Conservation (phyloP, 2,329 filamentous ascomycete species). For the Chaetomiaceae sp. region DNA sequence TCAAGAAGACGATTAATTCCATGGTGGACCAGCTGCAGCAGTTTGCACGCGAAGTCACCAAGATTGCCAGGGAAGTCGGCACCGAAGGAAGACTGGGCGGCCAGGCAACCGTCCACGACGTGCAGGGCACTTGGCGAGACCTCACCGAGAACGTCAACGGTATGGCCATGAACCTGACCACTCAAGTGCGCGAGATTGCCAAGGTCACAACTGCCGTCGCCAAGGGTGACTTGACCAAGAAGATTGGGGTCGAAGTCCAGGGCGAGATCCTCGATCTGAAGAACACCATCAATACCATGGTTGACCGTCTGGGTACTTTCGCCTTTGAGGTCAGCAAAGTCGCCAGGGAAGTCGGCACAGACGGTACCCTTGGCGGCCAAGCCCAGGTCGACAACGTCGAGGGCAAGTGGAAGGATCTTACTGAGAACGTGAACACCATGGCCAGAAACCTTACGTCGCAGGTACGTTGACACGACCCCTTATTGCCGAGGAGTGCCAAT, state of each 20-base stretch:
- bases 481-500: not conserved
- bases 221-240: conserved; percentile 88
- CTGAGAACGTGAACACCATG: conserved; percentile 81
- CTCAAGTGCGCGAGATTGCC: conserved; percentile 95
- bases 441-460: conserved; percentile 63
- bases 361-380: conserved; percentile 89
- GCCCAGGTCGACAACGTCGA: conserved; percentile 91
- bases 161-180: conserved; percentile 97
- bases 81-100: conserved; percentile 92
- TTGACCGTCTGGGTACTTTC: conserved; percentile 92
- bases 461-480: conserved; percentile 33
- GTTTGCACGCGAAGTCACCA: conserved; percentile 94
- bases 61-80: conserved; percentile 92
- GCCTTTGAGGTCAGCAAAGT: conserved; percentile 95
- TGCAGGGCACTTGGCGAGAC: conserved; percentile 95
- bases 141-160: conserved; percentile 94
- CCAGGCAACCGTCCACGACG: conserved; percentile 92
- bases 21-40: conserved; percentile 98
- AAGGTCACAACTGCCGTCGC: conserved; percentile 95
- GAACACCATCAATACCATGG: conserved; percentile 98
- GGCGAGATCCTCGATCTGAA: conserved; percentile 95
- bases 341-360: conserved; percentile 91
- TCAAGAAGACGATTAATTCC: conserved; percentile 98
- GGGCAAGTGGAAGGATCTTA: conserved; percentile 97
- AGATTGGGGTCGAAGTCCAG: conserved; percentile 89